phyloP scores from a whole-genome alignment of 139 green algal genomes.

The Pleodorina starrii region DNA sequence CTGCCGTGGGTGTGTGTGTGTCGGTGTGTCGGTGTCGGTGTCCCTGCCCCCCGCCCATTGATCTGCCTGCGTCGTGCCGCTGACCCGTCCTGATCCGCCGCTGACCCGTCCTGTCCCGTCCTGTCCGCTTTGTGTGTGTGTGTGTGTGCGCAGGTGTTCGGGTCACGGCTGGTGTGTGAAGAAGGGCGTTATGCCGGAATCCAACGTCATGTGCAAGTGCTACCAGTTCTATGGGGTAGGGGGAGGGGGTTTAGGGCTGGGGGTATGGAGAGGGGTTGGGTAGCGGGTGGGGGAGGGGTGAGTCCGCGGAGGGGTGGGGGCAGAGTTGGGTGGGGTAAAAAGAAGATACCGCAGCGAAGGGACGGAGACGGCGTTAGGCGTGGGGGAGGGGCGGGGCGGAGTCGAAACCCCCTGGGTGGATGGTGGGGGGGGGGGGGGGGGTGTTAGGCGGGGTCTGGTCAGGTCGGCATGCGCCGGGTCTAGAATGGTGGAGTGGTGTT shows the following conservation, averaged over 20 bases:
- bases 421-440: too few relatives aligned
- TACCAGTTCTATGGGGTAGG: slow-evolving; percentile 44
- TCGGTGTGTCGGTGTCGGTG: neutral
- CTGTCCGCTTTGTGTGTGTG: neutral
- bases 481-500: too few relatives aligned
- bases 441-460: too few relatives aligned
- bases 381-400: too few relatives aligned
- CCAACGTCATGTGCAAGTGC: slow-evolving; percentile 34
- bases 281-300: neutral
- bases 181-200: too few relatives aligned
- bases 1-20: neutral
- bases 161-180: slow-evolving; percentile 35
- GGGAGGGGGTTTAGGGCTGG: too few relatives aligned
- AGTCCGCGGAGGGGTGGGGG: neutral
- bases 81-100: neutral
- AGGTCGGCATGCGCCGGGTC: too few relatives aligned
- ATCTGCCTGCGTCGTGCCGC: neutral
- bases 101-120: too few relatives aligned
- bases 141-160: slow-evolving; percentile 20
- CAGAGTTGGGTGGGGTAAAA: too few relatives aligned
- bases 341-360: too few relatives aligned
- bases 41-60: neutral
- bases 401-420: too few relatives aligned
- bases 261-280: neutral
- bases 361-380: too few relatives aligned